Conservation (phyloP, 2,329 filamentous ascomycete species). For the Cadophora sp. region DNA sequence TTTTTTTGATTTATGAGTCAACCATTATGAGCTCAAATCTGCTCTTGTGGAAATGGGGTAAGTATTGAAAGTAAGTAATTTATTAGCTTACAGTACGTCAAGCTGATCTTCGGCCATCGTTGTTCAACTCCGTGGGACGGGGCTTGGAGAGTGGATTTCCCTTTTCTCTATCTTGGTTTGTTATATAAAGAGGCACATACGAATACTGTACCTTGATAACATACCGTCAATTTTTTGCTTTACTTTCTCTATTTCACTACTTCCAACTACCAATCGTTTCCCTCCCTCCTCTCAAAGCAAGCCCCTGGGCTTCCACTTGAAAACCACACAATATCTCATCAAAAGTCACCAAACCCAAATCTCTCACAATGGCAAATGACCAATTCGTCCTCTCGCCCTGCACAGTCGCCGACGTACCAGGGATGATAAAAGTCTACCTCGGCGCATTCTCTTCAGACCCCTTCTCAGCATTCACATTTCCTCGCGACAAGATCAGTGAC, state of each 20-base stretch:
- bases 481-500: slow-evolving; percentile 22
- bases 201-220: neutral
- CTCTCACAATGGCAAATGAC: neutral
- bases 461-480: slow-evolving; percentile 42
- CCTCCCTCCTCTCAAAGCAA: neutral
- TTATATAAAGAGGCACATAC: no score
- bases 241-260: neutral
- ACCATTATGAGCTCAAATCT: no score
- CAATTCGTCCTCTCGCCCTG: slow-evolving; percentile 31
- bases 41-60: no score
- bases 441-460: slow-evolving; percentile 39
- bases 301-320: neutral
- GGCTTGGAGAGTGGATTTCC: no score
- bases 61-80: neutral
- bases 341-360: neutral
- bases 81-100: no score
- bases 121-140: no score
- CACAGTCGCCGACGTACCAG: slow-evolving; percentile 43
- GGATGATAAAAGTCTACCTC: slow-evolving; percentile 44
- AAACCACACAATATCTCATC: neutral
- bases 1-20: neutral
- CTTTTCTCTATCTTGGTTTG: no score
- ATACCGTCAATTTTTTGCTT: neutral
- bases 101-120: no score
- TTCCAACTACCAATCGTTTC: neutral